Base-by-base conservation (phyloP, 192 early-diverging fungal species). In the Jimgerdemannia lactiflua region DNA sequence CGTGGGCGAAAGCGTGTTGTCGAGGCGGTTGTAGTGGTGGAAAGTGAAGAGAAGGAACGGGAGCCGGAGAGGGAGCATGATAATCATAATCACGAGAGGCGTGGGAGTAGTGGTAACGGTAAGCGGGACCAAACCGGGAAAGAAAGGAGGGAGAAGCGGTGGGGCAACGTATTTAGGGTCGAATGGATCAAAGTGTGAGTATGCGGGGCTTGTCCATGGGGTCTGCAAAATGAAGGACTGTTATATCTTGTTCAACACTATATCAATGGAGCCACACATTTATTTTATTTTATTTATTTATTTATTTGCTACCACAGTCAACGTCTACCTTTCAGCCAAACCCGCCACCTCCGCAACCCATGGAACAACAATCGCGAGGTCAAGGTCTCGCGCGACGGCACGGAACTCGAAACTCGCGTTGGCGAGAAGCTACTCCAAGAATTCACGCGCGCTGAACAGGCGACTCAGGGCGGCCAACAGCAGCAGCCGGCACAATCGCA, bases 141-240 rank as follows among this genome's bases (percentile, higher is more conserved):
- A 11, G 81, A n/a, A 82, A 79, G 49, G 49, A 54, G 49, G 7
- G 80, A 79, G n/a, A 84, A 80, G 64, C 76, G 79, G 19, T 86
- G 85, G 85, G 85, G 85, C 6, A 84, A 76, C 11, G 71, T 74
- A 2, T 86, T 86, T 69, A 79, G 76, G 65, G 75, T 86, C 3
- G 70, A 80, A 65, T 86, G 85, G 85, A 80, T 86, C 19, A 80
- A 86, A 74, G 79, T 86, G 85, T 86, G 77, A 74, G 80, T 81
- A 11, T 4, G 4, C 10, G 0, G 11, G 49, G 49, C 49, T 40
- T 4, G 11, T 54, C 4, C n/a, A n/a, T n/a, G n/a, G n/a, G n/a
- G n/a, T n/a, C n/a, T n/a, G n/a, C n/a, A n/a, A n/a, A n/a, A n/a
- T n/a, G n/a, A n/a, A n/a, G n/a, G n/a, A n/a, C n/a, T n/a, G n/a